Evolutionary conservation across 2,329 filamentous ascomycete species (phyloP), one percentile per base, ranked within the genome.

Genomic region (Tolypocladium sp.): DNA sequence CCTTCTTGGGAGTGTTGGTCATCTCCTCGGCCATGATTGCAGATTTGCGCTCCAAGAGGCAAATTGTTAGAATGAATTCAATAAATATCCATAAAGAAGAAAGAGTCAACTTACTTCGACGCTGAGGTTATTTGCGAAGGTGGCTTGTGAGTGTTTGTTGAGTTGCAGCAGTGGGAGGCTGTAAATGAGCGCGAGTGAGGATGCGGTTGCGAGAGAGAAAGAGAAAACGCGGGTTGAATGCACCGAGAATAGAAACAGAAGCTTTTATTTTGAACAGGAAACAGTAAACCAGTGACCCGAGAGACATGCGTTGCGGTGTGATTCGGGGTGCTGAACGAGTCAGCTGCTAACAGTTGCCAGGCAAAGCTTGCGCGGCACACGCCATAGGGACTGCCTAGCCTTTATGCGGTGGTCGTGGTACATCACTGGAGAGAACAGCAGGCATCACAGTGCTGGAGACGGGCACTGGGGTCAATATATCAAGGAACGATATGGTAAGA

Each of bases 11-110:
- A 35, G 55, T 46, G 15, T 35, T 27, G 20, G 15, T 53, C 42
- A 3, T 58, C 15, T 66, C 57, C 12, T 71, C 69, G 20, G 70
- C 56, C 73, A 75, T 75, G 30, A n/a, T 61, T 51, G 37, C 52
- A 27, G 53, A 20, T 56, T 49, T 27, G 22, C 8, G 35, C 17
- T 51, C 37, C 41, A 40, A 52, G 44, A 35, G 13, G 35, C 10
- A 22, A n/a, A 22, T 13, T 10, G 5, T 53, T 6, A 53, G 30
- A 35, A 35, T 13, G 6, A 3, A 3, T 33, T n/a, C 30, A 7
- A 12, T 13, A 37, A 8, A 13, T 15, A 7, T 22, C 20, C 10
- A 37, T 22, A 12, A 13, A 7, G 2, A 6, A 22, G 10, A 13
- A 13, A 15, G 49, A 33, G 17, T 3, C 20, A 37, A 53, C 20